Evolutionary conservation across 768 basidiomycete genomes (phyloP).

Genomic region (Amanita subjunquillea): DNA sequence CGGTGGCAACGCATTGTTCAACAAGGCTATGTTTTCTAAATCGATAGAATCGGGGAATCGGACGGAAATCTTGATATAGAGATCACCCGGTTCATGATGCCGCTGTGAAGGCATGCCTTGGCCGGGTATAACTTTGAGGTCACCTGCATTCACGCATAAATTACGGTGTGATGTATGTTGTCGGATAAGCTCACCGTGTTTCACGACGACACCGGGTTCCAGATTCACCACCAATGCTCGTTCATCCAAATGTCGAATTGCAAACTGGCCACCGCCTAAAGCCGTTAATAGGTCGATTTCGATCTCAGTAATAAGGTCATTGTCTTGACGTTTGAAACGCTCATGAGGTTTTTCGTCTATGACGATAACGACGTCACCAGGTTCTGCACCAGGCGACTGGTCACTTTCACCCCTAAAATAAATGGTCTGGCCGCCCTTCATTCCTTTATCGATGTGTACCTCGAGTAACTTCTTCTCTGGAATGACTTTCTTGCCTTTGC

Average conservation of each 20-base stretch:
- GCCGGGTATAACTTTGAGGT: conserved; percentile 81
- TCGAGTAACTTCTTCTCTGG: conserved; percentile 96
- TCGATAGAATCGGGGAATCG: conserved; percentile 83
- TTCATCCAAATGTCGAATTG: conserved; percentile 90
- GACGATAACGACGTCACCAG: conserved; percentile 92
- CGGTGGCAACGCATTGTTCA: conserved; percentile 81
- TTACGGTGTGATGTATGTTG: conserved; percentile 2
- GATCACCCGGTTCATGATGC: conserved; percentile 93
- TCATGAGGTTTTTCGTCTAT: conserved; percentile 91
- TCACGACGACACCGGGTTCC: conserved; percentile 83
- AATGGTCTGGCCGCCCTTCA: conserved; percentile 90
- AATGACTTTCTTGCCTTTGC: conserved; percentile 91
- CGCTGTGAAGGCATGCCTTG: conserved; percentile 99
- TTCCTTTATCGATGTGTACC: conserved; percentile 96
- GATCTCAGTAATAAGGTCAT: conserved; percentile 77
- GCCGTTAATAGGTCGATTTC: conserved; percentile 92
- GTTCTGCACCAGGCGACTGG: conserved; percentile 78
- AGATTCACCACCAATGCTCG: conserved; percentile 78
- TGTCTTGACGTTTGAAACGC: conserved; percentile 79
- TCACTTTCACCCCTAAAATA: conserved; percentile 87
- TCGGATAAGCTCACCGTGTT: conserved; percentile 65
- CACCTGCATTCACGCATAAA: conserved; percentile 36
- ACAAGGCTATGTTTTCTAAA: conserved; percentile 49
- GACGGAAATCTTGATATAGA: conserved; percentile 80
- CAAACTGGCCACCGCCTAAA: conserved; percentile 83